Conservation (phyloP, 2,329 filamentous ascomycete genomes). For the Paecilomyces niveus region DNA sequence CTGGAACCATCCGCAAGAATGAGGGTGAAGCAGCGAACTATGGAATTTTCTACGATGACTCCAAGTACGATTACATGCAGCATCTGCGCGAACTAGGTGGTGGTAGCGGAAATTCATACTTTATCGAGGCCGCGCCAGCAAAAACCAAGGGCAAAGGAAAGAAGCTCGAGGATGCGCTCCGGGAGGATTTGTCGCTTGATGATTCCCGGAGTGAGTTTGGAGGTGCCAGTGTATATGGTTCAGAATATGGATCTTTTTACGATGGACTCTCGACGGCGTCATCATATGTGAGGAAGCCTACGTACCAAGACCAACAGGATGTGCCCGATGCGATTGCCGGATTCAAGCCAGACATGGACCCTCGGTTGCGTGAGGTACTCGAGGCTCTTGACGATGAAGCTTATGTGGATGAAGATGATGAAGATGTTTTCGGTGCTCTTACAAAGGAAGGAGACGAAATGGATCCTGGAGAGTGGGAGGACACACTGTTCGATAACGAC, state of each 20-base stretch:
- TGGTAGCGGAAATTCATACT: constrained; percentile 65
- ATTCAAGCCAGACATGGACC: constrained; percentile 98
- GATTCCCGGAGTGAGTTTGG: constrained; percentile 21
- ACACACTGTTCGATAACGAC: constrained; percentile 47
- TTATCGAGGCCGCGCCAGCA: constrained; percentile 63
- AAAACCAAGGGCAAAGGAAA: constrained; percentile 60
- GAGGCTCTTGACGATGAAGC: constrained; percentile 94
- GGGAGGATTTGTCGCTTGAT: constrained; percentile 46
- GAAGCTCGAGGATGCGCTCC: constrained; percentile 80
- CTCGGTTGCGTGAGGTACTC: constrained; percentile 77
- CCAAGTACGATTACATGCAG: constrained; percentile 98
- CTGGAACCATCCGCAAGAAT: constrained; percentile 65
- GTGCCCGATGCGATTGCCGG: constrained; percentile 85
- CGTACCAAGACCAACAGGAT: constrained; percentile 89
- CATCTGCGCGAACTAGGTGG: constrained; percentile 83
- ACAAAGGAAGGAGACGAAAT: constrained; percentile 62
- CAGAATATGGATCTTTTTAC: constrained; percentile 32
- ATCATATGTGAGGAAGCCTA: constrained; percentile 67
- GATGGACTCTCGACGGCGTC: constrained; percentile 46
- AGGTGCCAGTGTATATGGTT: constrained; percentile 29
- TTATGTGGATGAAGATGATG: constrained; percentile 73
- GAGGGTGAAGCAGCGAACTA: constrained; percentile 94
- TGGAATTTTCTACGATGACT: constrained; percentile 91
- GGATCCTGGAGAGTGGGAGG: constrained; percentile 73
- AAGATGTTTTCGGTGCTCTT: constrained; percentile 75